These are phyloP conservation scores for Dioscorea dumetorum DNA, from an alignment of 106 monocot species.

Conservation along the genomic window DNA sequence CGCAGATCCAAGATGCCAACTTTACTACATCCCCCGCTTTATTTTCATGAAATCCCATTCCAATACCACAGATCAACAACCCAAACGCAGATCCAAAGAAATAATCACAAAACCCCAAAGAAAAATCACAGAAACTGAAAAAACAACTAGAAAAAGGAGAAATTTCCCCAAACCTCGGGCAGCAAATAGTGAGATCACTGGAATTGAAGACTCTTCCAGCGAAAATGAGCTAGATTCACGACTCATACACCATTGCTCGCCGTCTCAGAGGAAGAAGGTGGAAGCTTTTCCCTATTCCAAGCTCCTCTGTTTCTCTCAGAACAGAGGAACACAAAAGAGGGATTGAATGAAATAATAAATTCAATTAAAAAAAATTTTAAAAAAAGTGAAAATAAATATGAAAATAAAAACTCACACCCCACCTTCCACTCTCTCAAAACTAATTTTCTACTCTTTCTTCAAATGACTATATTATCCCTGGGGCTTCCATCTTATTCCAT, in stretches of 20 bases:
- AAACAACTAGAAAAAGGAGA: neutral
- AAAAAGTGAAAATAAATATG: neutral
- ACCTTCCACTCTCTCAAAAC: neutral
- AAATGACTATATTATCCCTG: constrained; percentile 8
- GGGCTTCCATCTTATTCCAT: neutral
- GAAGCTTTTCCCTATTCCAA: neutral
- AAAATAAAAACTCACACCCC: too few species aligned
- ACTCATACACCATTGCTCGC: neutral
- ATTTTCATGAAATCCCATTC: neutral
- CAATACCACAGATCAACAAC: neutral
- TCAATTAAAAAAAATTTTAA: too few species aligned
- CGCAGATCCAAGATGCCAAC: too few species aligned
- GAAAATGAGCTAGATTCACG: neutral
- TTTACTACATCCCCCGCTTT: too few species aligned
- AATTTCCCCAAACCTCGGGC: neutral
- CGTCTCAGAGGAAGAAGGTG: neutral
- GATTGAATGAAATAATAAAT: neutral
- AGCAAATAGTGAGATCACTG: neutral
- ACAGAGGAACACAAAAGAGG: neutral
- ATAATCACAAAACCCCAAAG: neutral
- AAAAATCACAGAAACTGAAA: neutral
- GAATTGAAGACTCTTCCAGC: neutral
- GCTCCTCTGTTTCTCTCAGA: neutral
- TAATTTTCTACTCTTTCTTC: constrained; percentile 1
- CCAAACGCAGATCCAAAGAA: neutral